These are phyloP conservation scores for Eimeria mitis DNA, from an alignment of 169 alveolate genomes.

Conservation along the genomic window DNA sequence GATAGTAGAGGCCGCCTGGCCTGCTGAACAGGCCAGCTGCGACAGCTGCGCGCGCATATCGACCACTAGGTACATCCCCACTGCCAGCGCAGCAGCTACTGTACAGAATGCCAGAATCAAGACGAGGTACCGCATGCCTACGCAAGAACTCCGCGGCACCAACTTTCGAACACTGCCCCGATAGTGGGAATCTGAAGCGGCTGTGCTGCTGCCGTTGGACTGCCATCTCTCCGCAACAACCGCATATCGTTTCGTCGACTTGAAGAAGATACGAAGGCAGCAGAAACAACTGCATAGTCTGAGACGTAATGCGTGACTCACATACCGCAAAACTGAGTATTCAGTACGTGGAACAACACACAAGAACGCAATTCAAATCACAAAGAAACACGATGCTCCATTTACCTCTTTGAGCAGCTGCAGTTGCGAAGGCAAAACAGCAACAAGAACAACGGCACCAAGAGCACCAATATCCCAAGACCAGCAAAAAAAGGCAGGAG, in stretches of 20 bases:
- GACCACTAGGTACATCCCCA: constrained; percentile 15
- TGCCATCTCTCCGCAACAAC: constrained; percentile 12
- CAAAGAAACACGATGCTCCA: too few species aligned
- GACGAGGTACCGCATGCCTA: constrained; percentile 20
- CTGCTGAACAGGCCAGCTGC: constrained; percentile 45
- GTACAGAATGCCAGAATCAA: neutral
- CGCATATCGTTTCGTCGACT: constrained; percentile 12
- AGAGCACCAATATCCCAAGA: constrained; percentile 25
- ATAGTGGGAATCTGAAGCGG: constrained; percentile 31
- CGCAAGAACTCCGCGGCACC: constrained; percentile 52
- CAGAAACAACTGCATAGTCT: constrained; percentile 61
- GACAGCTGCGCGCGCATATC: constrained; percentile 39
- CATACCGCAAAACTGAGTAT: neutral
- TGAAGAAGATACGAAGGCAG: constrained; percentile 50
- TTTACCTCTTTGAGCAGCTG: constrained; percentile 26
- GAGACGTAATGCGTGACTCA: neutral
- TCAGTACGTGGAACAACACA: neutral
- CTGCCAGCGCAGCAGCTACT: neutral
- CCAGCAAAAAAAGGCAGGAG: constrained; percentile 23
- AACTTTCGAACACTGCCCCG: constrained; percentile 19
- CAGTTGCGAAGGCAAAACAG: constrained; percentile 50
- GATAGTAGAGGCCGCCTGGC: constrained; percentile 61
- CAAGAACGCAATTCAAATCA: neutral
- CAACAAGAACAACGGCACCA: constrained; percentile 40
- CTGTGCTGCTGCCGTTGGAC: constrained; percentile 53